Conservation (phyloP, 23 red algal species). For the Pyropia yezoensis region DNA sequence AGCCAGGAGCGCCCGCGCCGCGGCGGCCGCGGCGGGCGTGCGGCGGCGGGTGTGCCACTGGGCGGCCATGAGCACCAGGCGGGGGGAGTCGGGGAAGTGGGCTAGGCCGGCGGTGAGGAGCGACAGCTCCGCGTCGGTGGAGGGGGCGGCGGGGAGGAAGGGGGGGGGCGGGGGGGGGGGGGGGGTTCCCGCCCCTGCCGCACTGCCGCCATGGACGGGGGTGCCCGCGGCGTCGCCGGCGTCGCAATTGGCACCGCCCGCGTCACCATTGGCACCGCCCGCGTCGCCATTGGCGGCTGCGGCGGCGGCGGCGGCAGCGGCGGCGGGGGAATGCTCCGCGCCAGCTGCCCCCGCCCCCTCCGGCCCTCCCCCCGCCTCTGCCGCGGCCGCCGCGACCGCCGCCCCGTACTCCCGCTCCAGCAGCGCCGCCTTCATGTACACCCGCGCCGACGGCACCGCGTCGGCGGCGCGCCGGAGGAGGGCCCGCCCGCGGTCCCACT, state of each 20-base stretch:
- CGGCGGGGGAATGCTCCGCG: too few relatives aligned
- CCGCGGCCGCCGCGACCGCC: background rate
- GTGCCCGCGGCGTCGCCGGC: too few relatives aligned
- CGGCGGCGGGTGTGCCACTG: slow-evolving; percentile 47
- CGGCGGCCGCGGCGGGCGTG: background rate
- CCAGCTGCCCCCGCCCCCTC: too few relatives aligned
- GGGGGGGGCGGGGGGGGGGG: too few relatives aligned
- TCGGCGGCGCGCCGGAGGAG: slow-evolving; percentile 18
- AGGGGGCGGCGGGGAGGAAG: background rate
- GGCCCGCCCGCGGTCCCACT: slow-evolving; percentile 28
- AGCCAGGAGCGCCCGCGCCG: background rate
- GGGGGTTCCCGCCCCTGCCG: too few relatives aligned
- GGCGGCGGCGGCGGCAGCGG: too few relatives aligned
- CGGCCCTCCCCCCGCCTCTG: too few relatives aligned
- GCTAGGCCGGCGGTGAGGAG: slow-evolving; percentile 34
- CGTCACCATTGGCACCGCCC: too few relatives aligned
- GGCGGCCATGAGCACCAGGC: slow-evolving; percentile 62
- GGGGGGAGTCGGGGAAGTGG: slow-evolving; percentile 16
- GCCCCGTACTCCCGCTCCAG: slow-evolving; percentile 43
- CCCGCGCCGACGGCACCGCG: slow-evolving; percentile 26
- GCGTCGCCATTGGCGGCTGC: too few relatives aligned
- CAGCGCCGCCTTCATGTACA: slow-evolving; percentile 59
- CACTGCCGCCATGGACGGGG: too few relatives aligned
- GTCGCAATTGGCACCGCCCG: too few relatives aligned
- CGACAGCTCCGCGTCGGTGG: slow-evolving; percentile 4